Base-by-base conservation (phyloP, 192 early-diverging fungal species). In the Neocallimastix lanati region DNA sequence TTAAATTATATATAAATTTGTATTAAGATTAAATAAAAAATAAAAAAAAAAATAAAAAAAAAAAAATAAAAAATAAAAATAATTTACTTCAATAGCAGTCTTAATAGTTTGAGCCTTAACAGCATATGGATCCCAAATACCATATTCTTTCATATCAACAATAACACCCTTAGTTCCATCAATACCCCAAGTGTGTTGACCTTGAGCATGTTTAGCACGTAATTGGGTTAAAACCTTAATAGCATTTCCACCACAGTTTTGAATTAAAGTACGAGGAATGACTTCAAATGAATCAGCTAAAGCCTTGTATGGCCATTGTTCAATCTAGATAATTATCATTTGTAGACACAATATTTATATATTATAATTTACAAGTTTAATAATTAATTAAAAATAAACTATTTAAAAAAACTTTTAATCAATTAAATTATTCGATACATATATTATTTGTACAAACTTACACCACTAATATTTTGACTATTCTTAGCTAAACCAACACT, bases 71-170 rank as follows among this genome's bases (percentile, higher is more conserved):
- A n/a, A n/a, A n/a, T n/a, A n/a, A n/a, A n/a, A n/a, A n/a, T 15
- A n/a, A 18, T 25, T 15, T 76, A 79, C 88, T 87, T 99, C 98
- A 81, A 99, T 94, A 28, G 98, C 98, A 28, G 98, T 98, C 92
- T 98, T 99, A 87, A 99, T 91, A 6, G 96, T 99, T 89, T 99
- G 98, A 18, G 97, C 91, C 90, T 99, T 99, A 83, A 99, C 98
- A n/a, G 96, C 96, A 79, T 92, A 91, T 16, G 98, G 96, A 86
- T 99, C 98, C 98, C 98, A 99, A 77, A 99, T 88, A 81, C 98
- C 98, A 81, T 98, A 99, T 79, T 93, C 90, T 76, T 92, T 91
- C 98, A 99, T 99, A 82, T 99, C 96, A 14, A 93, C 95, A 28
- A 97, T 88, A 82, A 91, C 90, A 80, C 98, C 98, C 77, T 88